These are phyloP conservation scores for Lagerstroemia speciosa DNA, from an alignment of 345 rosid genomes.

Conservation along the genomic window DNA sequence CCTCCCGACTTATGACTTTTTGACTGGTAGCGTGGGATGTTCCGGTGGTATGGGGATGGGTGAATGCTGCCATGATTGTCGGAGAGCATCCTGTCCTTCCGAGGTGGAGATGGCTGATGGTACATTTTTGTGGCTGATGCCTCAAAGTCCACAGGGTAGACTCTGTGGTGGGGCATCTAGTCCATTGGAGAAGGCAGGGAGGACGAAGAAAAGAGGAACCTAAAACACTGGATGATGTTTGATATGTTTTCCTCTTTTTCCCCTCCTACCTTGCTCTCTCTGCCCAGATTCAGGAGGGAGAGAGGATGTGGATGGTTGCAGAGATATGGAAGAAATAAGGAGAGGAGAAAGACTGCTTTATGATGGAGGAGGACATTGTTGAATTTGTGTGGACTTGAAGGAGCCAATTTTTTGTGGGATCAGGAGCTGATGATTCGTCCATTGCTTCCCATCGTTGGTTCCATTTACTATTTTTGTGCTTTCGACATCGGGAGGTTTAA, in stretches of 20 bases:
- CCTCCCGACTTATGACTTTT: background rate
- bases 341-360: background rate
- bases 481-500: background rate
- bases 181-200: conserved; percentile 15
- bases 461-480: background rate
- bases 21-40: conserved; percentile 27
- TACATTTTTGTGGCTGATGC: conserved; percentile 13
- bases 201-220: background rate
- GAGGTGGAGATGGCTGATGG: conserved; percentile 14
- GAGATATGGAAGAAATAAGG: background rate
- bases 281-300: conserved; percentile 3
- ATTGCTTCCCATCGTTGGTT: background rate
- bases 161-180: conserved; percentile 19
- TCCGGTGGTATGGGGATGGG: conserved; percentile 34
- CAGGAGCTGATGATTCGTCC: background rate
- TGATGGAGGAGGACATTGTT: conserved; percentile 20
- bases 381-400: conserved; percentile 22
- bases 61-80: conserved; percentile 10
- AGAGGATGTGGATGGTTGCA: background rate
- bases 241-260: background rate
- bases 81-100: conserved; percentile 29
- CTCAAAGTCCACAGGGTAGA: conserved; percentile 12
- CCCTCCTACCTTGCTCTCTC: background rate
- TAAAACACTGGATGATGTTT: background rate
- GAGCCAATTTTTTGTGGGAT: conserved; percentile 6